phyloP scores from a whole-genome alignment of 495 filamentous ascomycete genomes.

The Tuber borchii region DNA sequence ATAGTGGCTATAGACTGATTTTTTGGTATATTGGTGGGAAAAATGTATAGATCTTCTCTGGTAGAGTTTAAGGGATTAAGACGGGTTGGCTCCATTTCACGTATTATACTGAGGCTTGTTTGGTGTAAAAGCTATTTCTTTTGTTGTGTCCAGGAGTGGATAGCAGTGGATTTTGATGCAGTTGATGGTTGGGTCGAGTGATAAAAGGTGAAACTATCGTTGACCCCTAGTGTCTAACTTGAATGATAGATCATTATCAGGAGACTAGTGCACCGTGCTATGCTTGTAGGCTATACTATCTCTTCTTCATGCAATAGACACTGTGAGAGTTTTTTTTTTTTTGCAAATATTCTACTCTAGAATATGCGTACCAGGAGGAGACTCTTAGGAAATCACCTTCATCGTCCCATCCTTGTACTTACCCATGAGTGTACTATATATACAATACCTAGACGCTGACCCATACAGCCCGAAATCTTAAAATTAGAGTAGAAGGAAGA shows the following conservation, averaged over 20 bases:
- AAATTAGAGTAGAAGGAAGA: too few species aligned
- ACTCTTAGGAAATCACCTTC: too few species aligned
- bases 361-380: neutral
- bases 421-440: neutral
- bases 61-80: neutral
- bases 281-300: neutral
- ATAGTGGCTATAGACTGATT: neutral
- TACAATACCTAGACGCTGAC: neutral
- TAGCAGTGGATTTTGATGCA: neutral
- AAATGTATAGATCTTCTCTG: neutral
- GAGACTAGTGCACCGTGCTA: neutral
- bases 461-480: neutral
- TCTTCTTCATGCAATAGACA: neutral
- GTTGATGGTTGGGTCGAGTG: neutral
- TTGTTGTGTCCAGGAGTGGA: neutral
- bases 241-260: neutral
- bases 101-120: neutral
- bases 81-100: neutral
- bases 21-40: neutral
- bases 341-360: neutral
- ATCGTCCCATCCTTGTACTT: neutral
- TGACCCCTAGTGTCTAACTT: neutral
- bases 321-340: neutral
- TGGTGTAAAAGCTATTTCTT: neutral
- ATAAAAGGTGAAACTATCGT: neutral